Conservation (phyloP, 2,329 filamentous ascomycete genomes). For the Fusarium continuum region DNA sequence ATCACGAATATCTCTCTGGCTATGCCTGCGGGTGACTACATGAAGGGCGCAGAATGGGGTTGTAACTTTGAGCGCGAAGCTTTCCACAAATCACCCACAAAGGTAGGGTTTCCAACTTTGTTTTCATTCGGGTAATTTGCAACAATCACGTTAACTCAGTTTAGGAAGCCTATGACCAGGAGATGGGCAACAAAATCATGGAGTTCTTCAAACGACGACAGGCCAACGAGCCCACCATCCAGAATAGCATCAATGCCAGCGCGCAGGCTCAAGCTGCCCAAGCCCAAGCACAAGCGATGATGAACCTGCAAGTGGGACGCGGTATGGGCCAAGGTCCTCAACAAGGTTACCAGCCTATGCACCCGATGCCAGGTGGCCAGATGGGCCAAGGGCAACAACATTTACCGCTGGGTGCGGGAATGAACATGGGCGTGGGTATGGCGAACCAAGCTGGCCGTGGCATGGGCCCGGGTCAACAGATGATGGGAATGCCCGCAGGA, state of each 20-base stretch:
- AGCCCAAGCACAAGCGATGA: conserved; percentile 56
- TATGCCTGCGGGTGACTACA: conserved; percentile 52
- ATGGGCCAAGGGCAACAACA: conserved; percentile 57
- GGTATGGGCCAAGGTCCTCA: conserved; percentile 60
- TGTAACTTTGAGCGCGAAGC: conserved; percentile 59
- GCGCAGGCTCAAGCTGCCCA: conserved; percentile 50
- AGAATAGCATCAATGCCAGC: conserved; percentile 60
- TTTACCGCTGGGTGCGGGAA: conserved; percentile 42
- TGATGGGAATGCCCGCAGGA: conserved; percentile 50
- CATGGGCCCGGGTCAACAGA: conserved; percentile 55
- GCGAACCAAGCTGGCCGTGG: conserved; percentile 50
- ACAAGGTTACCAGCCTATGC: conserved; percentile 66
- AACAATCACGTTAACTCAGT: conserved; percentile 31
- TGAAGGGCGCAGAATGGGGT: conserved; percentile 54
- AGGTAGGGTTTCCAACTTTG: conserved; percentile 49
- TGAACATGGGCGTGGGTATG: conserved; percentile 49
- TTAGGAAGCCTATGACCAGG: conserved; percentile 61
- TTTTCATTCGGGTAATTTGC: background rate
- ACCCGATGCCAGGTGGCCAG: conserved; percentile 65
- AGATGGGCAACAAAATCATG: conserved; percentile 55
- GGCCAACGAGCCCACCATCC: conserved; percentile 58
- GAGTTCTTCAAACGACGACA: conserved; percentile 63
- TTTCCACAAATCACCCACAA: conserved; percentile 57
- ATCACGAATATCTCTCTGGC: conserved; percentile 62
- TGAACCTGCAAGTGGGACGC: conserved; percentile 65